These are phyloP conservation scores for Aspergillus egyptiacus DNA, from an alignment of 495 filamentous ascomycete species.

Conservation along the genomic window DNA sequence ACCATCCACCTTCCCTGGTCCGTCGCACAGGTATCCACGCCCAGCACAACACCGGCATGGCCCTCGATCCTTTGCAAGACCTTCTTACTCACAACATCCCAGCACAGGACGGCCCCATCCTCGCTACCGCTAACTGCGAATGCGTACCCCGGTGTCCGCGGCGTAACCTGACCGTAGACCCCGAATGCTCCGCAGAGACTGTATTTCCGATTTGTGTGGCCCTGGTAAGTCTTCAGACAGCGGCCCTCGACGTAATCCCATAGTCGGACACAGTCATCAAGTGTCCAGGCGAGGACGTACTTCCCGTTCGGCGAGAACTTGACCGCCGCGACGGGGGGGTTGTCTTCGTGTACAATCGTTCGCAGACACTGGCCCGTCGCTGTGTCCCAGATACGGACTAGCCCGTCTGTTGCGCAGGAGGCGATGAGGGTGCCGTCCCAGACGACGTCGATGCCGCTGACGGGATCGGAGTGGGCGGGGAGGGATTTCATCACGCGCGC, in stretches of 20 bases:
- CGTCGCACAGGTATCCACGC: slow-evolving; percentile 60
- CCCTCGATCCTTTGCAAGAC: slow-evolving; percentile 64
- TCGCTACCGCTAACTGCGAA: slow-evolving; percentile 83
- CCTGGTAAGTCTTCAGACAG: slow-evolving; percentile 95
- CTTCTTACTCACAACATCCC: slow-evolving; percentile 84
- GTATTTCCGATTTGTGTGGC: slow-evolving; percentile 79
- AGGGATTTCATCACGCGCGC: slow-evolving; percentile 79
- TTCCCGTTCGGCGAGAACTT: slow-evolving; percentile 91
- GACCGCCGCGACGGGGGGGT: slow-evolving; percentile 83
- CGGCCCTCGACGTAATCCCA: slow-evolving; percentile 90
- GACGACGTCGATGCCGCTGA: slow-evolving; percentile 88
- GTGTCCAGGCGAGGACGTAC: slow-evolving; percentile 82
- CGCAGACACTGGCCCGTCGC: slow-evolving; percentile 90
- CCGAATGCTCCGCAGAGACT: slow-evolving; percentile 80
- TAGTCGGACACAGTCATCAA: slow-evolving; percentile 82
- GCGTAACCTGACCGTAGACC: slow-evolving; percentile 40
- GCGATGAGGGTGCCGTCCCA: slow-evolving; percentile 86
- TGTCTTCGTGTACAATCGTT: slow-evolving; percentile 94
- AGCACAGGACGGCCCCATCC: slow-evolving; percentile 75
- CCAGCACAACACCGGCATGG: slow-evolving; percentile 77
- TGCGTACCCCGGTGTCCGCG: slow-evolving; percentile 36
- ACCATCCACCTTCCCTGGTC: slow-evolving; percentile 43
- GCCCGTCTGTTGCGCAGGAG: slow-evolving; percentile 81
- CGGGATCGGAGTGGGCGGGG: slow-evolving; percentile 91
- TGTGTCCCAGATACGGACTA: slow-evolving; percentile 94